These are phyloP conservation scores for Pleurotus djamor DNA, from an alignment of 768 basidiomycete species.

Conservation along the genomic window DNA sequence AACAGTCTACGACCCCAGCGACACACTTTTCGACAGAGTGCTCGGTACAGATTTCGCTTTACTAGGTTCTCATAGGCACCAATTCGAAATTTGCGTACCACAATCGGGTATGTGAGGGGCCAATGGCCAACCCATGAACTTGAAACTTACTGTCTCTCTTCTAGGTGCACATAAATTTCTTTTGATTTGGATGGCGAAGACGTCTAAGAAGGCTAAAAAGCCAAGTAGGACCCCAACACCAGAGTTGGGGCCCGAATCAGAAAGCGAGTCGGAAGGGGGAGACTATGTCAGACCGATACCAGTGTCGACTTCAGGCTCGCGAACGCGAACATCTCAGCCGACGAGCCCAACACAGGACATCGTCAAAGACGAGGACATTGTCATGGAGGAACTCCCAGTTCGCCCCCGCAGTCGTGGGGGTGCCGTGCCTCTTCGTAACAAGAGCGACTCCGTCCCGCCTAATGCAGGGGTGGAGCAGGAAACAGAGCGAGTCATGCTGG, in stretches of 20 bases:
- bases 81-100: too few relatives aligned
- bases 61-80: too few relatives aligned
- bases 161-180: not conserved
- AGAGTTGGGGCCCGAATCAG: slow-evolving; percentile 4
- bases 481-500: not conserved
- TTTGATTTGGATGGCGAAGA: not conserved
- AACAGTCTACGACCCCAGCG: too few relatives aligned
- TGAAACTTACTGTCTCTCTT: too few relatives aligned
- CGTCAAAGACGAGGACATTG: not conserved
- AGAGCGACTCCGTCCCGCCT: not conserved
- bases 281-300: not conserved
- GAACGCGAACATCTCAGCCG: not conserved
- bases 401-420: not conserved
- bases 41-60: too few relatives aligned
- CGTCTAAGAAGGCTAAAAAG: not conserved
- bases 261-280: slow-evolving; percentile 1
- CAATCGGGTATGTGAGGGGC: too few relatives aligned
- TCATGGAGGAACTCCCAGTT: not conserved
- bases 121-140: too few relatives aligned
- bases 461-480: not conserved
- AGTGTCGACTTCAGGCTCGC: not conserved
- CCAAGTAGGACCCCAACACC: slow-evolving; percentile 6
- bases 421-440: not conserved
- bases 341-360: not conserved
- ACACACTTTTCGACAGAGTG: too few relatives aligned